Base-by-base conservation (phyloP, 2,329 filamentous ascomycete genomes). In the Trichoderma pleuroti region DNA sequence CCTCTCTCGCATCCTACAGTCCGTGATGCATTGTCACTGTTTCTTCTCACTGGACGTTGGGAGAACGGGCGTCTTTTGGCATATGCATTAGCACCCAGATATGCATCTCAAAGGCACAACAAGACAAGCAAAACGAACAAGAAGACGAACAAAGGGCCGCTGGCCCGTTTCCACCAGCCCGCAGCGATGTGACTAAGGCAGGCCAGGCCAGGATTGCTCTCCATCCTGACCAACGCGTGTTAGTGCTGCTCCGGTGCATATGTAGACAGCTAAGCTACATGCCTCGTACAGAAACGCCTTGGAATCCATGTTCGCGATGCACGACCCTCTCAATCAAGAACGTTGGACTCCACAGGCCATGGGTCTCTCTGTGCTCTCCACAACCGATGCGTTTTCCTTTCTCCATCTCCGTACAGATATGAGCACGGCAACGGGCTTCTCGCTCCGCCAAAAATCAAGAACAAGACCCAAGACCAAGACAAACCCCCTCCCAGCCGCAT, bases 321-420 rank as follows among this genome's bases (percentile, higher is more conserved):
- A 68, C n/a, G 66, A 52, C 66, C 54, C 65, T 66, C 63, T 68
- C 28, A 61, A 68, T 68, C 56, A 36, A 68, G 56, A 61, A 68
- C 30, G 28, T 60, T 28, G 54, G 54, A 60, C 65, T 34, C 65
- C 65, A 68, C 65, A 46, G n/a, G 26, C 11, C 64, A 57, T 59
- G 49, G 64, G 64, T 32, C 62, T 16, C 39, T 32, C 28, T 11
- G 9, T 54, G 4, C 52, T 60, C 65, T 68, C 65, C 65, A 59
- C 65, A 56, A 46, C 24, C 59, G 36, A 39, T 60, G 54, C 54
- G 30, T 60, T 57, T 42, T 32, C 36, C 21, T 59, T 42, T 59
- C 64, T 67, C 65, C 65, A 68, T 68, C n/a, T 36, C 39, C 21
- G 26, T 60, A 30, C 54, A 12, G 49, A 39, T 59, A 42, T 16